These are phyloP conservation scores for Isoetes taiwanensis DNA, from an alignment of 75 land plant species.

Conservation along the genomic window DNA sequence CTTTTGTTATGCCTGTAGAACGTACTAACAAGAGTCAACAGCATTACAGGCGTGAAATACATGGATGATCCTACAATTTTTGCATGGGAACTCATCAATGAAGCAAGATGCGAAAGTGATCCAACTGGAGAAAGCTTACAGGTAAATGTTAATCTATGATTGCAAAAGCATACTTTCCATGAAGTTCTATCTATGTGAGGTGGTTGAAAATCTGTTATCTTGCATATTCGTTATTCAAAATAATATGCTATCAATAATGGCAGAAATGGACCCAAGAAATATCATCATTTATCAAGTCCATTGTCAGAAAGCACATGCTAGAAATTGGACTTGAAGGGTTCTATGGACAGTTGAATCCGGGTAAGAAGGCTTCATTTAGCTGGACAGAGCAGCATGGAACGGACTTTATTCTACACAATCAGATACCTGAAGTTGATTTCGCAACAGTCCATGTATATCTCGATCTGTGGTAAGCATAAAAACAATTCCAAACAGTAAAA, in stretches of 20 bases:
- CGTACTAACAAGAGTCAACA: neutral
- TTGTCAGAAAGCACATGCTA: neutral
- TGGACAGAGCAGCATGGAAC: neutral
- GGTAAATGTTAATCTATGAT: neutral
- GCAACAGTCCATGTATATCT: neutral
- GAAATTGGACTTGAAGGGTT: slow-evolving; percentile 3
- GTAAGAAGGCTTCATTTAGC: neutral
- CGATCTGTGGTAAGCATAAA: slow-evolving; percentile 5
- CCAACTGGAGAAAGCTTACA: neutral
- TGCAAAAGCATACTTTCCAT: too few relatives aligned
- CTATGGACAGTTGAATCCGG: neutral
- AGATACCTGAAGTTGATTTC: neutral
- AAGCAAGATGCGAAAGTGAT: neutral
- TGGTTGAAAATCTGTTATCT: too few relatives aligned
- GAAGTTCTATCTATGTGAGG: too few relatives aligned
- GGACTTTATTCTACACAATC: neutral
- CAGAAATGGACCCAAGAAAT: slow-evolving; percentile 1
- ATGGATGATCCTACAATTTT: slow-evolving; percentile 3
- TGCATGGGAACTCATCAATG: slow-evolving; percentile 4
- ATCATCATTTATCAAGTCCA: neutral
- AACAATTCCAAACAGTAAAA: too few relatives aligned
- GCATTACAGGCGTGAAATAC: neutral
- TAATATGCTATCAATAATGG: neutral
- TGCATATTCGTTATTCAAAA: neutral
- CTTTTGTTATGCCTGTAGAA: too few relatives aligned